These are phyloP conservation scores for Ceratocystis ficicola DNA, from an alignment of 2,329 filamentous ascomycete genomes.

Conservation along the genomic window DNA sequence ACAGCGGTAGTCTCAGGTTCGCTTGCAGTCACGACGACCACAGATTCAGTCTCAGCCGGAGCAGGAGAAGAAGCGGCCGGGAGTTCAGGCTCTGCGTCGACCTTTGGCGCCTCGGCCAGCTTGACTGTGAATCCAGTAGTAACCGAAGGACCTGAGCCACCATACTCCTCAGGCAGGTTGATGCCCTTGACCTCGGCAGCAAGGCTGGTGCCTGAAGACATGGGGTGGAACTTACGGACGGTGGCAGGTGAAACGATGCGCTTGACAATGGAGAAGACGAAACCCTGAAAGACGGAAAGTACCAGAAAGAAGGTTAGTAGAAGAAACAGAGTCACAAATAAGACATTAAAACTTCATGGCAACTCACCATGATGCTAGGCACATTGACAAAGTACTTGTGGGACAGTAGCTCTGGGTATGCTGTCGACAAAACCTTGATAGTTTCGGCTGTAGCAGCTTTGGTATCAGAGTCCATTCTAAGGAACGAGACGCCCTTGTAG, in stretches of 20 bases:
- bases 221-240: slow-evolving; percentile 66
- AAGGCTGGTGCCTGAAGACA: slow-evolving; percentile 60
- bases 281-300: slow-evolving; percentile 37
- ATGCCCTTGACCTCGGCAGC: slow-evolving; percentile 48
- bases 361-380: slow-evolving; percentile 58
- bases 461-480: slow-evolving; percentile 65
- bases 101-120: slow-evolving; percentile 24
- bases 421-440: slow-evolving; percentile 65
- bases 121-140: slow-evolving; percentile 31
- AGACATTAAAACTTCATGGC: background rate
- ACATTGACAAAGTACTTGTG: slow-evolving; percentile 97
- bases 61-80: slow-evolving; percentile 12
- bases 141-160: slow-evolving; percentile 50
- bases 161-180: slow-evolving; percentile 63
- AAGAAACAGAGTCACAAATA: background rate
- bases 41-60: slow-evolving; percentile 10
- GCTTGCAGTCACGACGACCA: slow-evolving; percentile 19
- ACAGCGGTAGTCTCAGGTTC: slow-evolving; percentile 1
- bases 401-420: slow-evolving; percentile 73
- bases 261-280: slow-evolving; percentile 66
- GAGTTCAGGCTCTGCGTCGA: slow-evolving; percentile 17
- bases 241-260: slow-evolving; percentile 61
- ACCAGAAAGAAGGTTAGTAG: background rate
- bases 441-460: slow-evolving; percentile 67
- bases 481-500: slow-evolving; percentile 77